Evolutionary conservation across 2,329 filamentous ascomycete species (phyloP), one percentile per base, ranked within the genome.

Genomic region (Tolypocladium endophyticum): DNA sequence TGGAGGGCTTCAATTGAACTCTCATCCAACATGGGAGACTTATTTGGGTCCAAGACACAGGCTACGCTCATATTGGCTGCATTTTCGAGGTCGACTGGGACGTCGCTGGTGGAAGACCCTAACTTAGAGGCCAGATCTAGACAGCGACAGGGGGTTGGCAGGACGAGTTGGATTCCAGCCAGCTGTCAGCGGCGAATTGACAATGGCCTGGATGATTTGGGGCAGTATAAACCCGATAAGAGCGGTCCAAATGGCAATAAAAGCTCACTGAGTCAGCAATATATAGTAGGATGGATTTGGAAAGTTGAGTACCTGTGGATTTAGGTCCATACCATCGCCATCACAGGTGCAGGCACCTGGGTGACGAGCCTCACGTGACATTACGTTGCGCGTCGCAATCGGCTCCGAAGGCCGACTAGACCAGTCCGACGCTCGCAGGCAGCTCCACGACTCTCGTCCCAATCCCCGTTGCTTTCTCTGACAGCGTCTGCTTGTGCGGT

Each of bases 71-170:
- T 84, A 61, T 85, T 81, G 67, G 79, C 84, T 2, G 79, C 82
- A 30, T 83, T 87, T 63, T 86, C 83, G 36, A 78, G 77, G 39
- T 86, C 83, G 58, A 79, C 87, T 23, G 80, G 85, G 62, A 77
- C 71, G 8, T 79, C 79, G 3, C 79, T 87, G 69, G 73, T 75
- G 45, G 79, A 82, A 60, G n/a, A 43, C 6, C 28, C n/a, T n/a
- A n/a, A n/a, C n/a, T n/a, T 23, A 7, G 9, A 28, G 35, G 5
- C 20, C 63, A 20, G 61, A 12, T 25, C 3, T 16, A 7, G 43
- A 28, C 12, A 28, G 23, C 43, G 43, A 25, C 43, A 12, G 16
- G n/a, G 43, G 23, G 23, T 16, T 5, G n/a, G 23, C 41, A 20
- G 25, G 9, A 45, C 3, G 8, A 23, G 8, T 25, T 23, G 41